These are phyloP conservation scores for Niebla homalea DNA, from an alignment of 495 filamentous ascomycete species.

Conservation along the genomic window DNA sequence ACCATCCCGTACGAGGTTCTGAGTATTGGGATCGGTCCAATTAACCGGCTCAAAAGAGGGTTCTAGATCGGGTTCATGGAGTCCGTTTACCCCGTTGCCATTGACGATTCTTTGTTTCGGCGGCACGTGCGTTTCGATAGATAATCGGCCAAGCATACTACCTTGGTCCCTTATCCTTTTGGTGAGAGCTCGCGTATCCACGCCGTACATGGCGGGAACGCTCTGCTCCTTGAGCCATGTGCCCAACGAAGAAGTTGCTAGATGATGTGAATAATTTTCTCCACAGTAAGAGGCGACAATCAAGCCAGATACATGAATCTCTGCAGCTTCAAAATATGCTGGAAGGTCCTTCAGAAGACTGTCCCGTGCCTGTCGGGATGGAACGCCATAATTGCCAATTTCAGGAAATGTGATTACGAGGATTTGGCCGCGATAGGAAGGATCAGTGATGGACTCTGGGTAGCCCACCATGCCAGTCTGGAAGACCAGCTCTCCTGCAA, in stretches of 20 bases:
- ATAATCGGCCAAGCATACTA: slow-evolving; percentile 89
- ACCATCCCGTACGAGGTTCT: slow-evolving; percentile 91
- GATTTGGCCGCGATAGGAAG: slow-evolving; percentile 85
- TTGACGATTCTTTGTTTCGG: slow-evolving; percentile 18
- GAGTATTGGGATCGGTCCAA: slow-evolving; percentile 84
- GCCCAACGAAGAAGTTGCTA: slow-evolving; percentile 77
- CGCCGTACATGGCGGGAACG: slow-evolving; percentile 89
- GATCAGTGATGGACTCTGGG: slow-evolving; percentile 86
- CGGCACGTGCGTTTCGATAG: slow-evolving; percentile 49
- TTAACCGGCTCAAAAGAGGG: slow-evolving; percentile 55
- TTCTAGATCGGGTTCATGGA: slow-evolving; percentile 14
- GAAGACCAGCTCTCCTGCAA: slow-evolving; percentile 94
- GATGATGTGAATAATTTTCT: slow-evolving; percentile 87
- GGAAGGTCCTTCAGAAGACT: slow-evolving; percentile 69
- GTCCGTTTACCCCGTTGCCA: slow-evolving; percentile 27
- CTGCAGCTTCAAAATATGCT: slow-evolving; percentile 76
- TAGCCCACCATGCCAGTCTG: slow-evolving; percentile 99
- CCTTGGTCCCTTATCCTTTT: slow-evolving; percentile 88
- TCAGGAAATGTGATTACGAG: slow-evolving; percentile 84
- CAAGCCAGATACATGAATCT: slow-evolving; percentile 87
- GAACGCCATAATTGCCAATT: slow-evolving; percentile 91
- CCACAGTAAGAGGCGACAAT: slow-evolving; percentile 83
- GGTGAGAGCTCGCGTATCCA: slow-evolving; percentile 87
- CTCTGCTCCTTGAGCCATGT: slow-evolving; percentile 92
- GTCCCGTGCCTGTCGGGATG: slow-evolving; percentile 68